Conservation (phyloP, 2,329 filamentous ascomycete species). For the Plenodomus lindquistii region DNA sequence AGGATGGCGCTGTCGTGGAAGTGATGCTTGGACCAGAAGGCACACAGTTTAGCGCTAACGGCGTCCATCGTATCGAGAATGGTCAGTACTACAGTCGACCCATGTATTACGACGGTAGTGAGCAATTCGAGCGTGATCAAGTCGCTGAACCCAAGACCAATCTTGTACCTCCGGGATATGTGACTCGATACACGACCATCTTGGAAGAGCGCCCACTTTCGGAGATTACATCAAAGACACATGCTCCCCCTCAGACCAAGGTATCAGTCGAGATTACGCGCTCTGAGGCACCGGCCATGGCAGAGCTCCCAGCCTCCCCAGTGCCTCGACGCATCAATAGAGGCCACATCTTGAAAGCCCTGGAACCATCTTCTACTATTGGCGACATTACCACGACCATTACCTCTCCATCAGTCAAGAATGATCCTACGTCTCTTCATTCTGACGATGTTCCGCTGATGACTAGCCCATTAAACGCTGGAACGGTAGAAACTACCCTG, state of each 20-base stretch:
- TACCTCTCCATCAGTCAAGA: constrained; percentile 1
- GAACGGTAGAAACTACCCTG: neutral
- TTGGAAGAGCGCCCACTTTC: constrained; percentile 42
- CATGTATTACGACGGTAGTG: constrained; percentile 45
- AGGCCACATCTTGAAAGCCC: constrained; percentile 31
- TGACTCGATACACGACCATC: constrained; percentile 49
- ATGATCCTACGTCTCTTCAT: constrained; percentile 1
- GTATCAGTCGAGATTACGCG: constrained; percentile 9
- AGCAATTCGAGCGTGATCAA: constrained; percentile 39
- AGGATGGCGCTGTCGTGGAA: constrained; percentile 42
- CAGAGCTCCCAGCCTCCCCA: constrained; percentile 39
- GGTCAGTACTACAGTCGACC: constrained; percentile 15
- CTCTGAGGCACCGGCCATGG: constrained; percentile 12
- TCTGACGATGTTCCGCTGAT: constrained; percentile 1
- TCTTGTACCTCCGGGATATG: constrained; percentile 42
- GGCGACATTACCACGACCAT: constrained; percentile 22
- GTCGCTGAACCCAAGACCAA: constrained; percentile 18
- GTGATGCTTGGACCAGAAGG: constrained; percentile 26
- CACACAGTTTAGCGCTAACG: constrained; percentile 29
- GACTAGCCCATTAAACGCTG: constrained; percentile 1
- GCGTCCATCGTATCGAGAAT: constrained; percentile 35
- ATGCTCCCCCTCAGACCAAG: constrained; percentile 4
- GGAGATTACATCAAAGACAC: constrained; percentile 12
- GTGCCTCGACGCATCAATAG: constrained; percentile 39
- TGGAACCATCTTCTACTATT: constrained; percentile 34